These are phyloP conservation scores for Odonthalia washingtoniensis DNA, from an alignment of 31 red algal species.

Conservation along the genomic window DNA sequence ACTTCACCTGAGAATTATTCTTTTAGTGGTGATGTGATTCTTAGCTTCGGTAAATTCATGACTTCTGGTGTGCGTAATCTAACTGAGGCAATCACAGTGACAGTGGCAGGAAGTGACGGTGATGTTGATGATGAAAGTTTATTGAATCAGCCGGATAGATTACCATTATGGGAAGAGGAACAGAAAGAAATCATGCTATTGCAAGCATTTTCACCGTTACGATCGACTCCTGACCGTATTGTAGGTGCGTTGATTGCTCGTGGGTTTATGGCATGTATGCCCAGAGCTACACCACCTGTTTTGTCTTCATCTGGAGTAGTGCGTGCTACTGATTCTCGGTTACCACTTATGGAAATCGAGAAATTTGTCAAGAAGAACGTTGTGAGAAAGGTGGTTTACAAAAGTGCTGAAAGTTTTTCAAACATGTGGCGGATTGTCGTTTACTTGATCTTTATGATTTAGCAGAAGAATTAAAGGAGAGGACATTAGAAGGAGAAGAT, in stretches of 20 bases:
- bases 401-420: conserved; percentile 38
- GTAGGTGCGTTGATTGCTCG: conserved; percentile 56
- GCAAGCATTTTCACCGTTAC: conserved; percentile 65
- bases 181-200: conserved; percentile 64
- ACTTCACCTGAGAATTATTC: too few species aligned
- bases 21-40: background rate
- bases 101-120: conserved; percentile 1
- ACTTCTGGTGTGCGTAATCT: conserved; percentile 54
- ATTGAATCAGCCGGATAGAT: conserved; percentile 48
- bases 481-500: background rate
- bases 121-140: conserved; percentile 35
- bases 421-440: background rate
- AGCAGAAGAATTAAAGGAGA: background rate
- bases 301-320: conserved; percentile 61
- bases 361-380: conserved; percentile 51
- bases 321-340: conserved; percentile 16
- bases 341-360: conserved; percentile 64
- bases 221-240: conserved; percentile 68
- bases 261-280: conserved; percentile 67
- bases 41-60: conserved; percentile 53
- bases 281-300: conserved; percentile 52
- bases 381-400: conserved; percentile 53
- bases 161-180: conserved; percentile 63
- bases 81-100: conserved; percentile 41
- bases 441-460: background rate